Percentiles rank a stretch among this genome's conserved stretches.
These are phyloP conservation scores for Coffea eugenioides DNA, from an alignment of 257 asterid genomes.

Conservation along the genomic window DNA sequence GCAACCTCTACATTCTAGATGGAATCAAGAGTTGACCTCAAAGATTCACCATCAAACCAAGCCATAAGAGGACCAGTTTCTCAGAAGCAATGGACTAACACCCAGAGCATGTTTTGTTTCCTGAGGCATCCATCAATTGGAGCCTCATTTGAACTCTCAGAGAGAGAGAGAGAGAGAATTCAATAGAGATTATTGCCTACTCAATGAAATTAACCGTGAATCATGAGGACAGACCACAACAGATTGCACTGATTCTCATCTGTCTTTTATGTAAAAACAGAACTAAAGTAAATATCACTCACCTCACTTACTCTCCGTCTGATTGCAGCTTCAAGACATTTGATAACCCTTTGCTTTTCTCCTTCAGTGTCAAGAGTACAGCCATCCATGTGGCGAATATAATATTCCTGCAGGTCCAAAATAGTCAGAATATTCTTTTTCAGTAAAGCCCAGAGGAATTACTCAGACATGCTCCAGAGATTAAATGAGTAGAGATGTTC, in stretches of 20 bases:
- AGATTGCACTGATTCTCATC: background rate
- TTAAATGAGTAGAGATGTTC: background rate
- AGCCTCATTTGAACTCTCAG: background rate
- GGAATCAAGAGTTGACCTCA: background rate
- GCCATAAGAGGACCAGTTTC: background rate
- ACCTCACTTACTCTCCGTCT: conserved; percentile 91
- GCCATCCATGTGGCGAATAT: conserved; percentile 82
- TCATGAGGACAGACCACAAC: background rate
- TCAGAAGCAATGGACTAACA: background rate
- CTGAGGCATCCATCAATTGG: background rate
- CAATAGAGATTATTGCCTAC: background rate
- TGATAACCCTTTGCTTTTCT: conserved; percentile 76
- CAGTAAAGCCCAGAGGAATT: background rate
- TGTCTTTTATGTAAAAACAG: background rate
- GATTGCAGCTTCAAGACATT: conserved; percentile 96
- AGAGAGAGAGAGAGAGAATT: background rate
- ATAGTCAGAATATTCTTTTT: conserved; percentile 4
- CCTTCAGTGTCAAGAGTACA: conserved; percentile 60
- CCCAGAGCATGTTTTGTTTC: background rate
- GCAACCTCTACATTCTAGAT: background rate
- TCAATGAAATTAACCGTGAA: background rate
- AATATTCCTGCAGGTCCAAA: conserved; percentile 61
- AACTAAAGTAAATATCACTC: background rate
- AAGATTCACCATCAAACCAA: background rate
- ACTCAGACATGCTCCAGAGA: background rate